Evolutionary conservation across 129 eudicot genomes (phyloP), one percentile per base, ranked within the genome.

Genomic region (Tanacetum coccineum): DNA sequence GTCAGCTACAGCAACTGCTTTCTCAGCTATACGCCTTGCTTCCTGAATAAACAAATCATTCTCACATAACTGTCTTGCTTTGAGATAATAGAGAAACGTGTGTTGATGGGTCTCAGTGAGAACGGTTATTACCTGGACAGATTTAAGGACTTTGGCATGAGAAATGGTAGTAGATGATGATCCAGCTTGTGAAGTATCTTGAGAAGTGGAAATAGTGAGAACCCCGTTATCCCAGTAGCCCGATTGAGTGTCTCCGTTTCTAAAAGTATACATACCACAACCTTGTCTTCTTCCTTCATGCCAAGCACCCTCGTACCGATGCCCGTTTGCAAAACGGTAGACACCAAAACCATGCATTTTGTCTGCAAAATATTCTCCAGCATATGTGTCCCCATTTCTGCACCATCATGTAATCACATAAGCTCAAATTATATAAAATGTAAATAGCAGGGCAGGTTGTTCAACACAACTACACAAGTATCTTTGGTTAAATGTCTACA

Each of bases 281-380:
- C 97, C 97, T 79, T 90, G 97, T 70, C 85, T 79, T 25, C 89
- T 89, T 4, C 97, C 97, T 85, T 90, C 97, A 58, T 90, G 97
- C 97, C 97, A 90, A 0, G 92, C 89, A 2, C 97, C 97, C 67
- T 90, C 92, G 7, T 90, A 90, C 36, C 82, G 75, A 56, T 90
- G 97, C 9, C 97, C 89, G 8, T 87, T 90, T 39, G 95, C 91
- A 72, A 90, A 90, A 70, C 85, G 89, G 62, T 90, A 90, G 15
- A 90, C 87, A 22, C 97, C 97, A 73, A 87, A 90, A 13, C 97
- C 97, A 28, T 90, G 97, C 66, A 87, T 79, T 68, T 78, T 84
- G 80, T 90, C 97, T 6, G 89, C 92, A 61, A 90, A 90, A 76
- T 90, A 90, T 75, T 90, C 95, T 26, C 97, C 97, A 0, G 89